Base-by-base conservation (phyloP, 2,329 filamentous ascomycete species). In the Escovopsis sp. region DNA sequence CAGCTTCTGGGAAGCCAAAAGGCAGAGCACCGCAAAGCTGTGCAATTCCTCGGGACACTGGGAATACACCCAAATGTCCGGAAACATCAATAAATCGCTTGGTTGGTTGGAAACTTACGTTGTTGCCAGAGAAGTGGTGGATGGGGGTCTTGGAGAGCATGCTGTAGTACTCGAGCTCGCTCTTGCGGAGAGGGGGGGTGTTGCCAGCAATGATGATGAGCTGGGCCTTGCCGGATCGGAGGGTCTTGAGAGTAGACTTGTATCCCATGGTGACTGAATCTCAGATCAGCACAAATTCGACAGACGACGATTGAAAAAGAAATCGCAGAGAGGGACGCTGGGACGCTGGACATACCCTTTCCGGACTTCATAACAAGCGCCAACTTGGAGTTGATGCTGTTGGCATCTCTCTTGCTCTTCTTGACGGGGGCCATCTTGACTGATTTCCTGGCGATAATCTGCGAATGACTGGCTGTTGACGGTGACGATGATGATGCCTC, bases 41-140 rank as follows among this genome's bases (percentile, higher is more conserved):
- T 6, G 27, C 3, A 15, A 24, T 33, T 35, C 51, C 43, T 49
- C 51, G 41, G 20, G 20, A 20, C 20, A 20, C 6, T 20, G 4
- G 20, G 20, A 2, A 20, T 6, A 6, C 20, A 4, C 6, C 20
- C 20, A 20, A 20, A 20, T 20, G 20, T 20, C 6, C 20, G 6
- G 6, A 20, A 20, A 14, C 8, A 16, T 14, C 32, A 20, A 20
- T 20, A 12, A 11, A 7, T 37, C 39, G 20, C 39, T 47, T 49
- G 43, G 48, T 54, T 51, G 47, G 41, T 47, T 46, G 15, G n/a
- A 47, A 46, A 86, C 89, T 82, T 81, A 96, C 89, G 79, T 96
- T 96, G 81, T 93, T 94, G 61, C 91, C 91, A 56, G 76, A 76
- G 74, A 95, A 96, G 77, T 98, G 91, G 77, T 96, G 89, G 60